These are phyloP conservation scores for Colletotrichum endophyticum DNA, from an alignment of 2,329 filamentous ascomycete species.

Conservation along the genomic window DNA sequence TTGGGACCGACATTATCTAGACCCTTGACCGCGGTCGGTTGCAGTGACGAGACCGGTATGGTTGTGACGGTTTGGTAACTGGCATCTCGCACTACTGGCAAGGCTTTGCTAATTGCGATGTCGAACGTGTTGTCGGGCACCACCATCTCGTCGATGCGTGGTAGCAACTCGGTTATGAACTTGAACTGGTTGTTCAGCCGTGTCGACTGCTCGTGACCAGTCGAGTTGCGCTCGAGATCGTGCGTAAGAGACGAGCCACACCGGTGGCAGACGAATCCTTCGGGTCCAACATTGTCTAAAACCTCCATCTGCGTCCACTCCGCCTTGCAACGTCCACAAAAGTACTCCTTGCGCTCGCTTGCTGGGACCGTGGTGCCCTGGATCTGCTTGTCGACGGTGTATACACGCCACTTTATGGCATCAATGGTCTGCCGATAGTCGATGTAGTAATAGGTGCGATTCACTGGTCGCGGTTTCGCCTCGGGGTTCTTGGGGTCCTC, in stretches of 20 bases:
- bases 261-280: conserved; percentile 82
- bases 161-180: conserved; percentile 77
- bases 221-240: conserved; percentile 70
- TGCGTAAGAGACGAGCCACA: conserved; percentile 71
- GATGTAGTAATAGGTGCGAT: conserved; percentile 95
- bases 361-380: conserved; percentile 82
- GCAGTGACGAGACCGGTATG: conserved; percentile 59
- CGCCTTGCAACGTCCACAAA: conserved; percentile 79
- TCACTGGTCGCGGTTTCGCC: conserved; percentile 80
- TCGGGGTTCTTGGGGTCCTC: conserved; percentile 45
- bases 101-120: conserved; percentile 65
- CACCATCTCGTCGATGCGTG: conserved; percentile 75
- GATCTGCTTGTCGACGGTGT: conserved; percentile 85
- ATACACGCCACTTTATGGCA: conserved; percentile 93
- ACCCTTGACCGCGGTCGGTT: conserved; percentile 73
- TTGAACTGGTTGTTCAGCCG: conserved; percentile 80
- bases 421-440: conserved; percentile 95
- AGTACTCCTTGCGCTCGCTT: conserved; percentile 89
- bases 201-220: conserved; percentile 75
- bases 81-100: conserved; percentile 70
- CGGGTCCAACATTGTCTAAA: conserved; percentile 72
- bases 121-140: conserved; percentile 80
- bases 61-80: conserved; percentile 60
- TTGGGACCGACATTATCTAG: conserved; percentile 70
- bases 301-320: conserved; percentile 93